These are phyloP conservation scores for Aspergillus spinulosporus DNA, from an alignment of 2,329 filamentous ascomycete species.

Conservation along the genomic window DNA sequence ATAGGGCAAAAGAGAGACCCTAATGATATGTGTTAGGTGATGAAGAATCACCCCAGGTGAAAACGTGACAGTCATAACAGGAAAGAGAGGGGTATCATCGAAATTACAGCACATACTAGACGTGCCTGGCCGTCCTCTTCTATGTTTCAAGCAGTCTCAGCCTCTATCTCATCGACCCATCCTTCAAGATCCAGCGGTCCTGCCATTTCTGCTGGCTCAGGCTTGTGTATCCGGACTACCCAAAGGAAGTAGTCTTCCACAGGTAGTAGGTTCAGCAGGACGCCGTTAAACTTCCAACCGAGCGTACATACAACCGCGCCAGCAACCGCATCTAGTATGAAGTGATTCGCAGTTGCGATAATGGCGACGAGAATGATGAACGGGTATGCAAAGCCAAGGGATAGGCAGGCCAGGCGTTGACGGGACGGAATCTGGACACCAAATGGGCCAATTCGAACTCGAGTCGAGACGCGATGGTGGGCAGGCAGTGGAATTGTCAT, in stretches of 20 bases:
- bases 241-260: constrained; percentile 69
- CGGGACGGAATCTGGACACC: constrained; percentile 48
- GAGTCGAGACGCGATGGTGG: constrained; percentile 49
- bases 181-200: constrained; percentile 23
- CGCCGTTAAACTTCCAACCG: constrained; percentile 59
- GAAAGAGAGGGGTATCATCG: constrained; percentile 18
- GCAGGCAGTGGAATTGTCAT: constrained; percentile 63
- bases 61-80: constrained; percentile 6
- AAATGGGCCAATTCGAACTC: constrained; percentile 32
- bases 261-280: constrained; percentile 63
- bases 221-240: constrained; percentile 65
- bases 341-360: constrained; percentile 70
- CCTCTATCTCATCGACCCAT: constrained; percentile 22
- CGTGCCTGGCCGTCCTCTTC: background rate
- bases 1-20: constrained; percentile 1
- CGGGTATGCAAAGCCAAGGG: constrained; percentile 64
- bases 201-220: constrained; percentile 35
- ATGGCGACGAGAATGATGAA: constrained; percentile 66
- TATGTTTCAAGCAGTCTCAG: constrained; percentile 18
- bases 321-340: constrained; percentile 69
- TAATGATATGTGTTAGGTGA: constrained; percentile 2
- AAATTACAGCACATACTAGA: background rate
- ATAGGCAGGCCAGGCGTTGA: constrained; percentile 53
- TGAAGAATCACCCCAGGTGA: background rate
- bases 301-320: constrained; percentile 65